phyloP scores from a whole-genome alignment of 148 eudicot species.

The Gaultheria prostrata region DNA sequence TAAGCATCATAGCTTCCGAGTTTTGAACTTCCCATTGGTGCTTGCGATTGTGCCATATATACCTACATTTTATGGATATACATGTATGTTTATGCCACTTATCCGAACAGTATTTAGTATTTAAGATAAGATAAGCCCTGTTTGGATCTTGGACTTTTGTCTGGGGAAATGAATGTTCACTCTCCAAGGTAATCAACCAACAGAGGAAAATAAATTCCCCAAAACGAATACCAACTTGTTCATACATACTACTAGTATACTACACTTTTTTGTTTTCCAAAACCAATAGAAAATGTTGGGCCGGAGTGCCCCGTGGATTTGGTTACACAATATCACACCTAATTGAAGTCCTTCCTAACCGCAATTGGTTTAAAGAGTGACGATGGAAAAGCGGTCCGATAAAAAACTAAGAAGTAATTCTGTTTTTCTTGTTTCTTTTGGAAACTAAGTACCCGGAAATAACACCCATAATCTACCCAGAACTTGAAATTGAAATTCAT shows the following conservation, averaged over 20 bases:
- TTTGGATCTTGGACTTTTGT: not conserved
- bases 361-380: too few species aligned
- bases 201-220: not conserved
- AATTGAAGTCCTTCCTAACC: too few species aligned
- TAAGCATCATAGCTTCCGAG: conserved; percentile 64
- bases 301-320: too few species aligned
- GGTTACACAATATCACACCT: too few species aligned
- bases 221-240: not conserved
- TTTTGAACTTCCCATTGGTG: conserved; percentile 20
- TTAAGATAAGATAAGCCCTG: not conserved
- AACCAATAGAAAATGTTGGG: not conserved
- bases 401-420: too few species aligned
- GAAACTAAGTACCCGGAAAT: too few species aligned
- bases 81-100: not conserved
- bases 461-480: too few species aligned
- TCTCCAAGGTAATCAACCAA: not conserved
- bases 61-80: not conserved
- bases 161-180: not conserved
- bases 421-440: too few species aligned
- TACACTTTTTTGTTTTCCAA: too few species aligned
- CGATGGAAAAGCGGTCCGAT: too few species aligned
- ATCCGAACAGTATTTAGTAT: not conserved
- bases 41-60: conserved; percentile 41
- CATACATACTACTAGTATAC: too few species aligned
- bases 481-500: too few species aligned